Evolutionary conservation across 768 basidiomycete genomes (phyloP), one percentile per base, ranked within the genome.

Genomic region (Lyophyllum semitale): DNA sequence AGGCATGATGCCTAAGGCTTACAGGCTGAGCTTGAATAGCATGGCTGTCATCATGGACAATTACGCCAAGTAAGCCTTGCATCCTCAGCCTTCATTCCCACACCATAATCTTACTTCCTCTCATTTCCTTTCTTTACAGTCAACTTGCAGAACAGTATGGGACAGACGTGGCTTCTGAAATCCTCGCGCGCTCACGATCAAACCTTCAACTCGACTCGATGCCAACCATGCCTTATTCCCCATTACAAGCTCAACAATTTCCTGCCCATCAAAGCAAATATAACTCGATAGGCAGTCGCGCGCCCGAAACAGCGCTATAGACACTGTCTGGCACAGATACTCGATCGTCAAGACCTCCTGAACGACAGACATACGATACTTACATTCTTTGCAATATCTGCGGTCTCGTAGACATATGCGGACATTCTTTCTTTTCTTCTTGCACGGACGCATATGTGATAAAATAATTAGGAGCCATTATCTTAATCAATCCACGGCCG

Each of bases 41-140:
- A 89, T 92, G 86, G 88, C 87, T 3, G 79, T 89, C 49, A 90
- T 93, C 67, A 87, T 92, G 87, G 91, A 93, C 59, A 85, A 87
- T 55, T 92, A 91, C 66, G 89, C 88, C 18, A 86, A 77, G 89
- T 91, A 58, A 29, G 79, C 74, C 9, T 45, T 35, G 20, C 23
- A 45, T 29, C 22, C n/a, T 53, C 40, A 37, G 51, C 8, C 9
- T 11, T 18, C 5, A 17, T 29, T 22, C 22, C 23, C 27, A 8
- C 40, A 23, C 54, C 22, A 13, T 55, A 41, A 58, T 8, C 41
- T 27, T 53, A 26, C 58, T 17, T 48, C 42, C 20, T 48, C 27
- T 22, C 20, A 27, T 12, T 38, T 48, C 49, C 11, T 26, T 11
- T 59, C 47, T 22, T 33, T 32, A 8, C 64, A 89, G 88, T 58